Evolutionary conservation across 2,329 filamentous ascomycete species (phyloP).

Genomic region (Arthrobotrys musiformis): DNA sequence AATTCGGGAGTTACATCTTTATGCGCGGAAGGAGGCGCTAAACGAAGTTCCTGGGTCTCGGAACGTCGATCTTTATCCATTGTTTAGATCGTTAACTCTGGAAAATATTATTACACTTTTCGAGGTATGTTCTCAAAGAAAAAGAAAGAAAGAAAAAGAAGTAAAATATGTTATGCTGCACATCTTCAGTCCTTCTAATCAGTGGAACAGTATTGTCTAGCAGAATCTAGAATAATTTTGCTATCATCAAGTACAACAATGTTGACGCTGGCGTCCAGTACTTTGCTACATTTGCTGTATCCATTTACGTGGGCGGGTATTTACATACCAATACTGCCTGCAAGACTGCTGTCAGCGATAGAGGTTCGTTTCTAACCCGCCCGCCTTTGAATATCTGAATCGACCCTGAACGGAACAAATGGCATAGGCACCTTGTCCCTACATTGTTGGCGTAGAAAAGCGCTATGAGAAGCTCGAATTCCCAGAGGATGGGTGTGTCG

Average conservation of each 20-base stretch:
- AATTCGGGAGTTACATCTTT: slow-evolving; percentile 87
- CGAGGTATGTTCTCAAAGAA: slow-evolving; percentile 68
- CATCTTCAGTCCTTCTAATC: slow-evolving; percentile 7
- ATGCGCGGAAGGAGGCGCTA: slow-evolving; percentile 87
- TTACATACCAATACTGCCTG: slow-evolving; percentile 90
- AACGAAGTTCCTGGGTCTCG: slow-evolving; percentile 94
- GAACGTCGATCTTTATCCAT: slow-evolving; percentile 88
- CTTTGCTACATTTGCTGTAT: slow-evolving; percentile 85
- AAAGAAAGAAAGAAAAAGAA: too few relatives aligned
- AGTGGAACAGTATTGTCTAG: slow-evolving; percentile 74
- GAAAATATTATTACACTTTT: slow-evolving; percentile 92
- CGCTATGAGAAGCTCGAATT: slow-evolving; percentile 86
- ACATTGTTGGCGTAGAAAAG: slow-evolving; percentile 94
- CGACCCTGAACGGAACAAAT: not conserved
- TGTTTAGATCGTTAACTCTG: slow-evolving; percentile 89
- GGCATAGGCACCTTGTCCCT: slow-evolving; percentile 84
- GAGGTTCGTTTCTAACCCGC: slow-evolving; percentile 61
- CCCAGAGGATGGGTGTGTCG: slow-evolving; percentile 93
- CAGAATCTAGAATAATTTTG: slow-evolving; percentile 94
- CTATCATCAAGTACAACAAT: slow-evolving; percentile 95
- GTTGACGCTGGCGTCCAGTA: slow-evolving; percentile 90
- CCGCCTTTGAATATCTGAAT: not conserved
- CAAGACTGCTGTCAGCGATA: slow-evolving; percentile 85
- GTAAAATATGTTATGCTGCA: not conserved
- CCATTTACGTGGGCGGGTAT: slow-evolving; percentile 93